phyloP scores from a whole-genome alignment of 108 stramenopile genomes.

The Seminavis robusta region DNA sequence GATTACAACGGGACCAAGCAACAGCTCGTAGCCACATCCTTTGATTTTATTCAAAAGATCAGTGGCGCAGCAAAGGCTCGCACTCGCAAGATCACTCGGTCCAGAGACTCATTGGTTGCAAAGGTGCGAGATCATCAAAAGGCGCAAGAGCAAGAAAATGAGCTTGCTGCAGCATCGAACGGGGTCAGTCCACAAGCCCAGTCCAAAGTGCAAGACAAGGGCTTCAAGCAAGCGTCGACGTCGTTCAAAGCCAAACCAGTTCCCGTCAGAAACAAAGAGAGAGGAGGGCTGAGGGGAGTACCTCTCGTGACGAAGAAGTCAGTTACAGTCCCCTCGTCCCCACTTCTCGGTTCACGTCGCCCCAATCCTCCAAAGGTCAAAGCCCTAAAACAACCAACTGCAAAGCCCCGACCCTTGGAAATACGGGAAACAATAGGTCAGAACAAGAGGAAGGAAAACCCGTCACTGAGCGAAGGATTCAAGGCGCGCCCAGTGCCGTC shows the following conservation, averaged over 20 bases:
- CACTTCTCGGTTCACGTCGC: constrained; percentile 4
- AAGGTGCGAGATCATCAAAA: constrained; percentile 37
- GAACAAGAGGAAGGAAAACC: neutral
- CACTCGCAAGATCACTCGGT: constrained; percentile 34
- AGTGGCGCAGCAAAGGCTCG: constrained; percentile 44
- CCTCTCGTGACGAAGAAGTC: neutral
- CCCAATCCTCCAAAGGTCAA: neutral
- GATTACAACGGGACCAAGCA: too few species aligned
- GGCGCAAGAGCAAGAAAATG: constrained; percentile 22
- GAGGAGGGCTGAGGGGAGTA: neutral
- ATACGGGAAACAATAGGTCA: neutral
- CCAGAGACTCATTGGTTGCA: constrained; percentile 43
- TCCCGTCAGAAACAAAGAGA: neutral
- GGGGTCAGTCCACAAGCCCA: neutral
- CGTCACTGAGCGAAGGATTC: constrained; percentile 7
- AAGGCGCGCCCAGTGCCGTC: constrained; percentile 32
- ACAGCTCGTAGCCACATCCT: constrained; percentile 31
- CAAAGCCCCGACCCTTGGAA: neutral
- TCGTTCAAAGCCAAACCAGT: neutral
- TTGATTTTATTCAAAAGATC: constrained; percentile 43
- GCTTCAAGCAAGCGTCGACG: neutral
- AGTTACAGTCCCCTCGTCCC: neutral
- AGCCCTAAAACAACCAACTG: neutral
- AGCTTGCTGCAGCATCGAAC: neutral
- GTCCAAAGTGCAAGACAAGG: neutral